Evolutionary conservation across 2,329 filamentous ascomycete genomes (phyloP).

Genomic region (Fonsecaea multimorphosa): DNA sequence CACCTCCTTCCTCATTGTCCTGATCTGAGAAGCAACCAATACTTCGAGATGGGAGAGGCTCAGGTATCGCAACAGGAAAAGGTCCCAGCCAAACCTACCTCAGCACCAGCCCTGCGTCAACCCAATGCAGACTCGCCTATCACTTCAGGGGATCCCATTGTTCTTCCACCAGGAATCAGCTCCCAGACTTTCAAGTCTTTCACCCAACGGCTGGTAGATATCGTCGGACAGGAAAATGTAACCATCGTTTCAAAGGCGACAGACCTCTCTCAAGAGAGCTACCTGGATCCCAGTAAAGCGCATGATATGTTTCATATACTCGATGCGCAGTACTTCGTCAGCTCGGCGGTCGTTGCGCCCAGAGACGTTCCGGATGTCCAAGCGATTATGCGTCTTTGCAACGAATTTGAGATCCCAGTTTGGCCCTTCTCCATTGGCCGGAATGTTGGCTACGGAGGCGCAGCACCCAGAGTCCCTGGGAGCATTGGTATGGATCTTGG

Average conservation of each 20-base stretch:
- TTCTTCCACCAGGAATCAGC: constrained; percentile 36
- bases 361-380: constrained; percentile 44
- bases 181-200: constrained; percentile 39
- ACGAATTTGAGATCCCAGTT: constrained; percentile 44
- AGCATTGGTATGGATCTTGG: constrained; percentile 56
- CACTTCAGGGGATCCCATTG: constrained; percentile 32
- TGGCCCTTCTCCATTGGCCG: constrained; percentile 49
- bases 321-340: constrained; percentile 53
- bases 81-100: not conserved
- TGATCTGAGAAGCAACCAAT: too few relatives aligned
- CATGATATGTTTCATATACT: constrained; percentile 51
- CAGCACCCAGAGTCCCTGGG: constrained; percentile 54
- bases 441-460: constrained; percentile 58
- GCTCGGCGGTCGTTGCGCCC: constrained; percentile 49
- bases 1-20: too few relatives aligned
- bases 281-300: constrained; percentile 46
- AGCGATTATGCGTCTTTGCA: constrained; percentile 42
- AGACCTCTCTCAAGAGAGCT: constrained; percentile 39
- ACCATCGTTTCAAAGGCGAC: constrained; percentile 34
- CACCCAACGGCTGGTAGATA: constrained; percentile 28
- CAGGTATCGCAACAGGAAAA: constrained; percentile 5
- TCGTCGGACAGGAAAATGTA: constrained; percentile 42
- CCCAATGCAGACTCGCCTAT: constrained; percentile 21
- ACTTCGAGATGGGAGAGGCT: constrained; percentile 8
- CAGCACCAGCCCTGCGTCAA: constrained; percentile 10